Evolutionary conservation across 1,284 basidiomycete species (phyloP).

Genomic region (Lignosus rhinocerotis): DNA sequence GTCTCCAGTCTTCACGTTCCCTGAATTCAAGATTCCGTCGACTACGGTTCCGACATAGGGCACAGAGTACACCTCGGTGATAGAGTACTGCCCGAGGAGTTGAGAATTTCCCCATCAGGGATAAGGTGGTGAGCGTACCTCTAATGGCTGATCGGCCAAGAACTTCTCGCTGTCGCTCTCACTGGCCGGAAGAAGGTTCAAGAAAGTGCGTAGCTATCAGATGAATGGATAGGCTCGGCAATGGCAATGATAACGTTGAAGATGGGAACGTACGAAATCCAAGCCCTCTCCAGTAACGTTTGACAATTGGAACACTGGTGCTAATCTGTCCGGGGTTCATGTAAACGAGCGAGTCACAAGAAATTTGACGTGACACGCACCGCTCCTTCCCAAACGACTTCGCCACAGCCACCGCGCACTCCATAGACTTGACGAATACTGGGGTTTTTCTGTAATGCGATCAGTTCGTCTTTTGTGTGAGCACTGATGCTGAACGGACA

Average conservation of each 20-base stretch:
- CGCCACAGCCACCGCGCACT: slow-evolving; percentile 78
- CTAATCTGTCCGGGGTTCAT: slow-evolving; percentile 53
- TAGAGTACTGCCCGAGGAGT: slow-evolving; percentile 56
- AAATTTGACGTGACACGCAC: slow-evolving; percentile 37
- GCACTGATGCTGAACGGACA: slow-evolving; percentile 23
- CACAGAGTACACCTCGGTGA: slow-evolving; percentile 81
- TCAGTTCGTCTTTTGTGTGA: slow-evolving; percentile 6
- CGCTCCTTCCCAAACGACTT: slow-evolving; percentile 70
- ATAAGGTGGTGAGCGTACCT: slow-evolving; percentile 47
- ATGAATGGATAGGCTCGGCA: background rate
- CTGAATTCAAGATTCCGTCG: slow-evolving; percentile 86
- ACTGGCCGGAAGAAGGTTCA: slow-evolving; percentile 85
- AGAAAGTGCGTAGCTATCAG: slow-evolving; percentile 74
- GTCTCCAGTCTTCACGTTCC: slow-evolving; percentile 78
- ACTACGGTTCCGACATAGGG: slow-evolving; percentile 96
- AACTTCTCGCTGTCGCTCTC: slow-evolving; percentile 83
- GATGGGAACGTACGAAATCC: slow-evolving; percentile 56
- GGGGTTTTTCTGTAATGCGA: slow-evolving; percentile 60
- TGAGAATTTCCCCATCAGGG: background rate
- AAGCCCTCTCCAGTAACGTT: slow-evolving; percentile 95
- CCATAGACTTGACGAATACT: slow-evolving; percentile 74
- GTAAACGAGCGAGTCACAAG: background rate
- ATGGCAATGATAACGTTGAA: background rate
- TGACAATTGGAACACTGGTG: slow-evolving; percentile 92
- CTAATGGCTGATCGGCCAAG: slow-evolving; percentile 82